Evolutionary conservation across 805 yeast genomes (phyloP).

Genomic region (Candida stauntonica): DNA sequence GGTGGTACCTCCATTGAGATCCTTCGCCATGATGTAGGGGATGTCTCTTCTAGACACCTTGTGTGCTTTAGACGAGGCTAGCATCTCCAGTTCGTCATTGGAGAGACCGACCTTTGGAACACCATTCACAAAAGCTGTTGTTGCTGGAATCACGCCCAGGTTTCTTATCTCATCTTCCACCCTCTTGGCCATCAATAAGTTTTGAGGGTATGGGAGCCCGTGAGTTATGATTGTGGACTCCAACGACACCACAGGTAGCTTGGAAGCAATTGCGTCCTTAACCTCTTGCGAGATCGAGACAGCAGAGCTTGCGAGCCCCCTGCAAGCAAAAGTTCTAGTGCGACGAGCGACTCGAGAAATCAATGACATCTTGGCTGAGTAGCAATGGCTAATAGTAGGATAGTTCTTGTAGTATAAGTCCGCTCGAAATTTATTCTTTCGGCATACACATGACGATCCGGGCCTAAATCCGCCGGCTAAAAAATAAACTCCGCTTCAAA

Average conservation of each 20-base stretch:
- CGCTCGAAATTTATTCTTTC: no score
- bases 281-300: constrained; percentile 45
- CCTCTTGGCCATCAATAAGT: constrained; percentile 62
- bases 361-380: no score
- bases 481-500: no score
- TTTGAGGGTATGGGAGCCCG: constrained; percentile 80
- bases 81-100: constrained; percentile 40
- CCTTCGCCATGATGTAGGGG: constrained; percentile 60
- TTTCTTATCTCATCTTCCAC: constrained; percentile 61
- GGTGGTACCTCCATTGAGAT: constrained; percentile 81
- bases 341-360: not conserved
- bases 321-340: not conserved
- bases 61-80: constrained; percentile 38
- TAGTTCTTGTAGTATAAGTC: no score
- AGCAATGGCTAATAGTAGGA: no score
- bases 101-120: constrained; percentile 64
- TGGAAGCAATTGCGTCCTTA: constrained; percentile 51
- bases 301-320: constrained; percentile 7
- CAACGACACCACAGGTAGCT: constrained; percentile 70
- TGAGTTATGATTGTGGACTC: constrained; percentile 89
- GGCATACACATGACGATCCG: no score
- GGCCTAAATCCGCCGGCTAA: no score
- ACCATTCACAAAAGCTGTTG: constrained; percentile 75
- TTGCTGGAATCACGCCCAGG: constrained; percentile 76
- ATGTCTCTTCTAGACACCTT: constrained; percentile 83